Conservation (phyloP, 352 stramenopile species). For the Globisporangium radiosum region DNA sequence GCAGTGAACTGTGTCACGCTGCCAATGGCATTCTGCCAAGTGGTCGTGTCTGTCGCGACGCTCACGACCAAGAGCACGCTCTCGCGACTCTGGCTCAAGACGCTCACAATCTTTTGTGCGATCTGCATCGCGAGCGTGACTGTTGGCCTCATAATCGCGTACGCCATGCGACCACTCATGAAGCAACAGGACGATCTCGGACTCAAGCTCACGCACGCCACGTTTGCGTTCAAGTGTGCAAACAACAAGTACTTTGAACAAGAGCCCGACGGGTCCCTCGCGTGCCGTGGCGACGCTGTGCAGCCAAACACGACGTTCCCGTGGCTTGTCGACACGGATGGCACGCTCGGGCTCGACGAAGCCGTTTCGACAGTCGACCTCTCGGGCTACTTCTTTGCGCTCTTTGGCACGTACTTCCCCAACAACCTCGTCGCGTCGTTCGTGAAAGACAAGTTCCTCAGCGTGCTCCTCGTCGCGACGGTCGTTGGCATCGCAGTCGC, state of each 20-base stretch:
- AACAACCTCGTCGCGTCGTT: constrained; percentile 43
- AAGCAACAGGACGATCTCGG: constrained; percentile 23
- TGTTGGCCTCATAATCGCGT: constrained; percentile 23
- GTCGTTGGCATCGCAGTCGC: constrained; percentile 13
- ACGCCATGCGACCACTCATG: constrained; percentile 25
- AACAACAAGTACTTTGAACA: constrained; percentile 44
- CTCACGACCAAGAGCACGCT: constrained; percentile 34
- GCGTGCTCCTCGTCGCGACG: constrained; percentile 39
- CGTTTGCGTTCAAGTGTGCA: constrained; percentile 56
- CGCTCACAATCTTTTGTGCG: constrained; percentile 26
- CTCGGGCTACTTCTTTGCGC: constrained; percentile 33
- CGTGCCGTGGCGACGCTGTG: constrained; percentile 25
- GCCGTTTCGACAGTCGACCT: constrained; percentile 31
- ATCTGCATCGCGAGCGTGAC: constrained; percentile 21
- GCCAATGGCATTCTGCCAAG: constrained; percentile 58
- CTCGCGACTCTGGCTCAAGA: constrained; percentile 36
- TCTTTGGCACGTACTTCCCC: constrained; percentile 41
- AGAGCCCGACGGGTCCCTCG: constrained; percentile 14
- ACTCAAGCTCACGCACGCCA: constrained; percentile 19
- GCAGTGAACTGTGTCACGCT: constrained; percentile 48
- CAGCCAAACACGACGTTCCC: constrained; percentile 42
- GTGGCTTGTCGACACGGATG: constrained; percentile 37
- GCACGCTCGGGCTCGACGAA: constrained; percentile 33
- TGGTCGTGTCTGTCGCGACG: constrained; percentile 45
- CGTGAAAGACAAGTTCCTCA: constrained; percentile 32